These are phyloP conservation scores for Wickerhamomyces queroliae DNA, from an alignment of 805 yeast genomes.

Conservation along the genomic window DNA sequence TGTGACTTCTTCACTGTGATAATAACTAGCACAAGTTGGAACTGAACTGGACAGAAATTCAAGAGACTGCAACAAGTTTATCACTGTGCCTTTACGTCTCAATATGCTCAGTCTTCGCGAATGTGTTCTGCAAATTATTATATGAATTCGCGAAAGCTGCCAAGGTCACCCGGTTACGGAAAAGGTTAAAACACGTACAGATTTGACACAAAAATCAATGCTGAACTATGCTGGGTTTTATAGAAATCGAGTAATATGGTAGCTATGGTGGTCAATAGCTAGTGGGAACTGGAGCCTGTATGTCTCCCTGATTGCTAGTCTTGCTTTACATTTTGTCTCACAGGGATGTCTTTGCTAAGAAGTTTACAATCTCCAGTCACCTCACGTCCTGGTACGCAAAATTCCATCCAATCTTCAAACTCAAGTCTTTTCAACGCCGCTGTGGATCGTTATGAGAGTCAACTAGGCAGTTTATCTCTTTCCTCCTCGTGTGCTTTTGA, in stretches of 20 bases:
- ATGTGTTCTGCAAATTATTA: neutral
- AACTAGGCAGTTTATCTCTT: neutral
- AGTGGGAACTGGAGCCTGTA: too few species aligned
- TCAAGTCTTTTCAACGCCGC: slow-evolving; percentile 2
- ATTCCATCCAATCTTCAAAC: slow-evolving; percentile 12
- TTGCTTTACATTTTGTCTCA: too few species aligned
- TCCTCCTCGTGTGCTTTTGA: neutral
- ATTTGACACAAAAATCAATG: neutral
- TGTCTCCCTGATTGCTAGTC: too few species aligned
- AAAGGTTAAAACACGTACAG: neutral
- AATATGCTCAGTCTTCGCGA: too few species aligned
- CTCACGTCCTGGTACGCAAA: slow-evolving; percentile 8
- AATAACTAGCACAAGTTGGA: too few species aligned
- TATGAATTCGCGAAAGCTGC: neutral
- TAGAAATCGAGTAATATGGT: too few species aligned
- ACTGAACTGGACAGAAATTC: too few species aligned
- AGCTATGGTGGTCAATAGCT: too few species aligned
- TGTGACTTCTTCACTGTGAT: too few species aligned
- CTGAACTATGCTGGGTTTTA: too few species aligned
- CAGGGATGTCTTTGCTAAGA: neutral
- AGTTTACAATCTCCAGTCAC: neutral
- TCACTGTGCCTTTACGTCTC: too few species aligned
- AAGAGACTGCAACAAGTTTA: too few species aligned
- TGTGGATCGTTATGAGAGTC: neutral
- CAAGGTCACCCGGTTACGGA: neutral